Percentiles rank a stretch among this genome's conserved stretches.
These are phyloP conservation scores for Penicillium sclerotigenum DNA, from an alignment of 2,329 filamentous ascomycete genomes.

Conservation along the genomic window DNA sequence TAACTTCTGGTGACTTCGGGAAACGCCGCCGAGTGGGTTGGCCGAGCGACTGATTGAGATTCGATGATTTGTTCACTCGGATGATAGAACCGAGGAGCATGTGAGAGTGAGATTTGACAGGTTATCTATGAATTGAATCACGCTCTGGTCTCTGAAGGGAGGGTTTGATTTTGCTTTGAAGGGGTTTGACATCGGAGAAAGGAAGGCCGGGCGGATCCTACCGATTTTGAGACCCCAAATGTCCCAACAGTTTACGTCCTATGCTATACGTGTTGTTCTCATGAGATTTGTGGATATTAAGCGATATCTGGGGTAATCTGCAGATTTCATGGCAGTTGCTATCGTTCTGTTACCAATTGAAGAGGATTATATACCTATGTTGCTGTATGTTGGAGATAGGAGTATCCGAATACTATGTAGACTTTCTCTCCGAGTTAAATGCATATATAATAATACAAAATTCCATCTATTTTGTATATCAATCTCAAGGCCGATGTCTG, in stretches of 20 bases:
- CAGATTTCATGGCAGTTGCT: background rate
- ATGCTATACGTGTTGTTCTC: constrained; percentile 16
- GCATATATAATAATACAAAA: background rate
- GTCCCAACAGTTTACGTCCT: background rate
- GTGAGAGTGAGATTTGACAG: background rate
- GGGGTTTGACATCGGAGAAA: constrained; percentile 8
- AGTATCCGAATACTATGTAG: background rate
- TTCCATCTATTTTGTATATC: background rate
- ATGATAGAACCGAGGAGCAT: background rate
- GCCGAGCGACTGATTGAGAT: constrained; percentile 6
- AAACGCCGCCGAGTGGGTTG: constrained; percentile 23
- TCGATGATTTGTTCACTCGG: constrained; percentile 12
- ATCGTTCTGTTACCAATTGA: background rate
- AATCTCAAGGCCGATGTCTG: background rate
- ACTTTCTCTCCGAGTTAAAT: background rate
- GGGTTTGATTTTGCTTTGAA: background rate
- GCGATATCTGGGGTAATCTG: background rate
- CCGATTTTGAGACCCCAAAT: constrained; percentile 10
- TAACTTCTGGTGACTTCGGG: constrained; percentile 23
- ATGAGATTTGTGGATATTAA: background rate
- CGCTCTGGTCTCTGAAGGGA: background rate
- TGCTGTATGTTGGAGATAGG: background rate
- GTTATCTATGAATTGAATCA: constrained; percentile 8
- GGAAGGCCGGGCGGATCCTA: constrained; percentile 15
- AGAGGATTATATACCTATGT: background rate